Base-by-base conservation (phyloP, 345 rosid genomes). In the Hibiscus tridactylites region DNA sequence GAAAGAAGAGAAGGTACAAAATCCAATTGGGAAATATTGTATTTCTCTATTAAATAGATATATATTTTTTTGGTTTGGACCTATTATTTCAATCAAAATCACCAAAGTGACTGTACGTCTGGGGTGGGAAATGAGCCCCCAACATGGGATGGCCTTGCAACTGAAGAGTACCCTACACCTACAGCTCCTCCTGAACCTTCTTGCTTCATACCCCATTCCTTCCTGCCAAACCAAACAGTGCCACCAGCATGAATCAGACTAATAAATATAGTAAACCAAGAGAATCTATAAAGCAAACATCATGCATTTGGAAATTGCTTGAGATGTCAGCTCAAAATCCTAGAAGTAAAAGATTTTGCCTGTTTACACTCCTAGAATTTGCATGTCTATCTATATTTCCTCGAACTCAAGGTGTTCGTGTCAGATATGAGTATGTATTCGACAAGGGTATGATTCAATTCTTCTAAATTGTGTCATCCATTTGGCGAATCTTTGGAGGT, bases 41-140 rank as follows among this genome's bases (percentile, higher is more conserved):
- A 7, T 44, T 44, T 44, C 12, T 3, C 3, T 44, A 1, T 50
- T 50, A 13, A 12, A 12, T 50, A 78, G 77, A 79, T 81, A 33
- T 33, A 21, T 21, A 21, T 21, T 21, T 5, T 3, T 4, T 33
- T 33, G 37, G 37, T 71, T 66, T 61, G 59, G 10, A 2, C 21
- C 68, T 67, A 57, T 73, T 78, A 77, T 78, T 67, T 78, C 59
- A 83, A 71, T 82, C 37, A 82, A 76, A 81, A 83, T 71, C 75
- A 85, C 97, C 94, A 89, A 81, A 86, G 85, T 65, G 92, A 84
- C 88, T 87, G 86, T 85, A 86, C 97, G 88, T 85, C 88, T 76
- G 83, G 75, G 81, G 67, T 75, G 71, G 83, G 79, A 79, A 78
- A 83, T 69, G 76, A 76, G 73, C 89, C 86, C 75, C 87, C 90